Base-by-base conservation (phyloP, 1,139 yeast species). In the Taiozyma sp. region DNA sequence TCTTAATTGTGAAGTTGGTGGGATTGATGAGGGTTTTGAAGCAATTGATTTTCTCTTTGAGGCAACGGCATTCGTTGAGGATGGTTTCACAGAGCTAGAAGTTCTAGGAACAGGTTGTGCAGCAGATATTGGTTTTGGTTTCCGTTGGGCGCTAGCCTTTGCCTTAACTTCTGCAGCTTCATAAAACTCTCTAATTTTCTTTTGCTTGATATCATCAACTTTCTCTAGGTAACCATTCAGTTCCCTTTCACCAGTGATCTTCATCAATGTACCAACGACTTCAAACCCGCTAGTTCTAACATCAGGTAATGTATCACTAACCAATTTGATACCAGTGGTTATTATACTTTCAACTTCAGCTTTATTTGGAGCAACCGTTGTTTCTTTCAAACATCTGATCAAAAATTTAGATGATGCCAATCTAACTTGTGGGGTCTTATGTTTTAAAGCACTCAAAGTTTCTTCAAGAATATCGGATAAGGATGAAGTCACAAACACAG, bases 401-500 rank as follows among this genome's bases (percentile, higher is more conserved):
- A 91, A 70, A 60, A 76, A 88, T 57, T 76, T 78, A 9, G 87
- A 78, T 16, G 86, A 70, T 48, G 90, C 88, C 46, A 86, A 77
- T 62, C 85, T 85, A 37, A 89, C 81, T 61, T 84, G 95, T 0
- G 99, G 98, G 1, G 89, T 87, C 66, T 88, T 89, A 68, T 87
- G 88, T 45, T 74, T 75, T 79, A 86, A 77, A 37, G 79, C 80
- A 30, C 70, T 74, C 19, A 87, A 58, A 0, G 83, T 72, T 3
- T 83, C 85, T 19, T 82, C 88, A 43, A 88, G 67, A 16, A 89
- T 70, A 47, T 82, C 90, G 22, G 75, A 68, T 41, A 81, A 72
- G 1, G 81, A 72, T 5, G 85, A 72, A 49, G 63, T 62, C 46
- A 59, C 65, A 60, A 83, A 87, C 9, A 87, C 73, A 0, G 88